Evolutionary conservation across 768 basidiomycete species (phyloP).

Genomic region (Phylloporus rhodoxanthus): DNA sequence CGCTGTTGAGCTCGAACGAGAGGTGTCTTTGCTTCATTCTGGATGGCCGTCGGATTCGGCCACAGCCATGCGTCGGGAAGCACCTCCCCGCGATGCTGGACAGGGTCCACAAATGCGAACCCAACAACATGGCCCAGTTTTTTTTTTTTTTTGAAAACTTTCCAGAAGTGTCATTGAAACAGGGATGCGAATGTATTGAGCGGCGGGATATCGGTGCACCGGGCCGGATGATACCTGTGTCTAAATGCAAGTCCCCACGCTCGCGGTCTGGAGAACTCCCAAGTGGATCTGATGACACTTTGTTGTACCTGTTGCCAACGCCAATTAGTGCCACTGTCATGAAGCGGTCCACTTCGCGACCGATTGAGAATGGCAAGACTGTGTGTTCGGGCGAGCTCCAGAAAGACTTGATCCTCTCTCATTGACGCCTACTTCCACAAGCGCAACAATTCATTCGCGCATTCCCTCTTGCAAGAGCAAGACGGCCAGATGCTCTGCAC

Average conservation of each 20-base stretch:
- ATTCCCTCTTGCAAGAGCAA: constrained; percentile 9
- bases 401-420: constrained; percentile 18
- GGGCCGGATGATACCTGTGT: not conserved
- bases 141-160: not conserved
- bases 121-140: not conserved
- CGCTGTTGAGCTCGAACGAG: not conserved
- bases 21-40: not conserved
- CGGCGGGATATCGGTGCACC: not conserved
- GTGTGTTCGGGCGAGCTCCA: constrained; percentile 10
- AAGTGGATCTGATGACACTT: too few relatives aligned
- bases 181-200: too few relatives aligned
- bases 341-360: too few relatives aligned
- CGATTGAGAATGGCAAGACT: too few relatives aligned
- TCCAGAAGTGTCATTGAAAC: not conserved
- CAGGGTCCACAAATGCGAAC: not conserved
- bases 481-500: constrained; percentile 15
- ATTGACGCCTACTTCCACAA: constrained; percentile 11
- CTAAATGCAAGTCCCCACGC: too few relatives aligned
- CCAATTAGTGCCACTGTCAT: too few relatives aligned
- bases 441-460: constrained; percentile 12
- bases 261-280: too few relatives aligned
- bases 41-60: not conserved
- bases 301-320: too few relatives aligned
- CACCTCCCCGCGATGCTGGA: not conserved
- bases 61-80: too few relatives aligned